Conservation (phyloP, 2,329 filamentous ascomycete species). For the Albophoma yamanashiensis region DNA sequence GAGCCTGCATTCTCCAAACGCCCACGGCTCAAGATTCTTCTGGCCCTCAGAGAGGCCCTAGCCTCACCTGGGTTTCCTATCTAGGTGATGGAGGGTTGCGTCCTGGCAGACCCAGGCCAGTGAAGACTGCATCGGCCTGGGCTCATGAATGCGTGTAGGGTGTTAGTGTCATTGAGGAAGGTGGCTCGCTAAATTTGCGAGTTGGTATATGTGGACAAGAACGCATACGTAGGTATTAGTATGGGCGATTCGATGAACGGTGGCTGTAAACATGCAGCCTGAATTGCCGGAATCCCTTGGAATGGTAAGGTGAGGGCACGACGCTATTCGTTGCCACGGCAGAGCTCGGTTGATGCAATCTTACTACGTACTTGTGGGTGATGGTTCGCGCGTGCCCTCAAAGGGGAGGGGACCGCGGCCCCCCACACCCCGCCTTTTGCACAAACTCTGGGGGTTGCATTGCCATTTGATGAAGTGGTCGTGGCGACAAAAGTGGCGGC, state of each 20-base stretch:
- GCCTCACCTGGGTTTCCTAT: neutral
- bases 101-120: neutral
- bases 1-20: neutral
- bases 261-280: neutral
- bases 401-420: neutral
- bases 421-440: neutral
- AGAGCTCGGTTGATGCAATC: neutral
- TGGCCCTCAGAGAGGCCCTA: neutral
- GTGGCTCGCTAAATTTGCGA: too few relatives aligned
- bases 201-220: too few relatives aligned
- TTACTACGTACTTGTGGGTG: neutral
- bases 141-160: neutral
- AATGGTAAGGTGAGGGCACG: neutral
- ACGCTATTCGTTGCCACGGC: neutral
- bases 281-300: neutral
- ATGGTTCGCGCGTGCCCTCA: neutral
- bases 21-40: neutral
- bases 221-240: too few relatives aligned
- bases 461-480: neutral
- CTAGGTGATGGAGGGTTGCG: neutral
- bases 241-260: neutral
- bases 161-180: neutral
- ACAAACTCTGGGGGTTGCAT: neutral
- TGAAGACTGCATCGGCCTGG: too few relatives aligned
- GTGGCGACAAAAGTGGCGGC: neutral